Percentiles rank a stretch among this genome's conserved stretches.
These are phyloP conservation scores for Penicillium bialowiezense DNA, from an alignment of 495 filamentous ascomycete genomes.

Conservation along the genomic window DNA sequence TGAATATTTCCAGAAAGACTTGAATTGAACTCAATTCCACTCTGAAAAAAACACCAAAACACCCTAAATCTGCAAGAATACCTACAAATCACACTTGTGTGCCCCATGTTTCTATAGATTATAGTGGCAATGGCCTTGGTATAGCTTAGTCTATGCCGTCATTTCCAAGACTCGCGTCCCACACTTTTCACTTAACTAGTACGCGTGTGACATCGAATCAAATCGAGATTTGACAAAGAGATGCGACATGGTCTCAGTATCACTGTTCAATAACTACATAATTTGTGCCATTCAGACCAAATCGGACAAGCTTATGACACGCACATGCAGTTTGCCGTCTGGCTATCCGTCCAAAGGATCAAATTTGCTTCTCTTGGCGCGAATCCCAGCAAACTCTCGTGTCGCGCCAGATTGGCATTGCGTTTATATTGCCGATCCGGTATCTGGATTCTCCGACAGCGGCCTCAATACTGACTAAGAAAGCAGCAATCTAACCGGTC, in stretches of 20 bases:
- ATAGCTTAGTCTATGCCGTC: conserved; percentile 23
- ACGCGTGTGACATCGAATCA: conserved; percentile 3
- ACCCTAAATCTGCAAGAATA: conserved; percentile 14
- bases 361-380: conserved; percentile 16
- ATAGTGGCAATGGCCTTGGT: conserved; percentile 17
- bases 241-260: too few relatives aligned
- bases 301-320: conserved; percentile 1
- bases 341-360: conserved; percentile 10
- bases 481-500: neutral
- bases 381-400: conserved; percentile 12
- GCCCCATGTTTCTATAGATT: neutral
- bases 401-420: conserved; percentile 11
- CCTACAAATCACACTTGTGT: neutral
- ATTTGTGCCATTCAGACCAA: neutral
- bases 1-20: neutral
- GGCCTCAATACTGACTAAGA: neutral
- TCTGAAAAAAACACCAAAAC: neutral
- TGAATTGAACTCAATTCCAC: neutral
- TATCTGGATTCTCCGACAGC: conserved; percentile 3
- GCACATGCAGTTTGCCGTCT: conserved; percentile 19
- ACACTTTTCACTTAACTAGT: conserved; percentile 8
- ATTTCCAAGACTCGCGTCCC: conserved; percentile 24
- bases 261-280: too few relatives aligned
- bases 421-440: conserved; percentile 21
- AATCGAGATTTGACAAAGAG: too few relatives aligned